Percentiles rank a stretch among this genome's conserved stretches.
Conservation (phyloP, 768 basidiomycete genomes). For the Collybiopsis confluens region DNA sequence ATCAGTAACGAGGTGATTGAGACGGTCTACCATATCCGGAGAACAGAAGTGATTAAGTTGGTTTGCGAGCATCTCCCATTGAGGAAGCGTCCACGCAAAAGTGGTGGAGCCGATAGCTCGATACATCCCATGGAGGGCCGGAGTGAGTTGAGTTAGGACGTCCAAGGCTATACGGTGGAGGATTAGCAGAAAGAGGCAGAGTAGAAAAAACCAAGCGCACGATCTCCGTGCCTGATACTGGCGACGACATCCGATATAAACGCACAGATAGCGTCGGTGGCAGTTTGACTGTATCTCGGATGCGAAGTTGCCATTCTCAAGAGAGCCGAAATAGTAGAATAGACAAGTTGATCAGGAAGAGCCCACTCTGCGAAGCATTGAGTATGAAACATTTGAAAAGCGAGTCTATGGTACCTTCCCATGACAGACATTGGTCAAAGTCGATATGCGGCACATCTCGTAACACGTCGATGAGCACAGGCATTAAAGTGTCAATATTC, state of each 20-base stretch:
- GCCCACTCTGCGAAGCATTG: conserved; percentile 64
- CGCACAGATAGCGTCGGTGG: conserved; percentile 53
- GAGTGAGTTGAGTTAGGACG: conserved; percentile 71
- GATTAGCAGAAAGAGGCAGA: background rate
- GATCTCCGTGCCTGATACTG: conserved; percentile 45
- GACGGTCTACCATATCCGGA: conserved; percentile 60
- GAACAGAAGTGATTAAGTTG: conserved; percentile 60
- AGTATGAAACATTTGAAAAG: too few relatives aligned
- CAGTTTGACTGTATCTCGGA: conserved; percentile 41
- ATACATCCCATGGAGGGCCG: conserved; percentile 82
- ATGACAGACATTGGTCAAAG: conserved; percentile 74
- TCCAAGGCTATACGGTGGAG: conserved; percentile 48
- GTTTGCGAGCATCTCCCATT: conserved; percentile 57
- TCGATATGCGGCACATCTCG: conserved; percentile 70
- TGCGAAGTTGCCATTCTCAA: conserved; percentile 59
- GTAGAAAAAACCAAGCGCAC: conserved; percentile 34
- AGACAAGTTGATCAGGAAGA: conserved; percentile 80
- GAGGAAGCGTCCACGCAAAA: conserved; percentile 65
- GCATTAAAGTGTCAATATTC: conserved; percentile 50
- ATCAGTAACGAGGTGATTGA: conserved; percentile 68
- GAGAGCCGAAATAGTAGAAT: conserved; percentile 72
- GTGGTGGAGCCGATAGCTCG: conserved; percentile 78
- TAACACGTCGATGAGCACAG: conserved; percentile 62
- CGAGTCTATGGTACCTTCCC: conserved; percentile 83
- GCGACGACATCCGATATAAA: conserved; percentile 58